Conservation (phyloP, 495 filamentous ascomycete genomes). For the Rostrohypoxylon terebratum region DNA sequence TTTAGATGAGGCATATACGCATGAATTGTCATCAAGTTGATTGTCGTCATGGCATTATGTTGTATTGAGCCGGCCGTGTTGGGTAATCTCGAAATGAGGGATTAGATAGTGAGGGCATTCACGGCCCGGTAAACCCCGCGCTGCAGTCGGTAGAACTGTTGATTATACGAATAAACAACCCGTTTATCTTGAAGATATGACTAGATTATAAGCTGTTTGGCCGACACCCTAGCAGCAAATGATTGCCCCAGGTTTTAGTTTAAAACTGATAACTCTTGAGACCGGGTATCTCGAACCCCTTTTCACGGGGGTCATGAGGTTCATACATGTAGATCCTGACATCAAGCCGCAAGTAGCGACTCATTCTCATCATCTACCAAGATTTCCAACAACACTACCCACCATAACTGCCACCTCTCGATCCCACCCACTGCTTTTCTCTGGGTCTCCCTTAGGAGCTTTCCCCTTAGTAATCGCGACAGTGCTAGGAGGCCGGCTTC, state of each 20-base stretch:
- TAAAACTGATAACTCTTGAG: not conserved
- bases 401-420: slow-evolving; percentile 97
- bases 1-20: slow-evolving; percentile 24
- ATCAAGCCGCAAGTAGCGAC: not conserved
- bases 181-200: not conserved
- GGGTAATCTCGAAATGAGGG: slow-evolving; percentile 17
- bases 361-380: slow-evolving; percentile 52
- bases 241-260: not conserved
- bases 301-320: not conserved
- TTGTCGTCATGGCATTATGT: not conserved
- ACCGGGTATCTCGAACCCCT: not conserved
- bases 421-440: slow-evolving; percentile 74
- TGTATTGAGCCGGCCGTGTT: slow-evolving; percentile 9
- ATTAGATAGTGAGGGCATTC: slow-evolving; percentile 29
- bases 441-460: slow-evolving; percentile 47
- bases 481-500: slow-evolving; percentile 68
- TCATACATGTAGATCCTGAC: not conserved
- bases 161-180: not conserved
- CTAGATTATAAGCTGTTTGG: not conserved
- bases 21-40: not conserved
- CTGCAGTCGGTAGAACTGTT: slow-evolving; percentile 3
- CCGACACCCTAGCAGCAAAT: not conserved
- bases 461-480: slow-evolving; percentile 57
- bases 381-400: slow-evolving; percentile 69
- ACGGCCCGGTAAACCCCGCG: slow-evolving; percentile 18